Conservation (phyloP, 768 basidiomycete genomes). For the Nidularia sp. region DNA sequence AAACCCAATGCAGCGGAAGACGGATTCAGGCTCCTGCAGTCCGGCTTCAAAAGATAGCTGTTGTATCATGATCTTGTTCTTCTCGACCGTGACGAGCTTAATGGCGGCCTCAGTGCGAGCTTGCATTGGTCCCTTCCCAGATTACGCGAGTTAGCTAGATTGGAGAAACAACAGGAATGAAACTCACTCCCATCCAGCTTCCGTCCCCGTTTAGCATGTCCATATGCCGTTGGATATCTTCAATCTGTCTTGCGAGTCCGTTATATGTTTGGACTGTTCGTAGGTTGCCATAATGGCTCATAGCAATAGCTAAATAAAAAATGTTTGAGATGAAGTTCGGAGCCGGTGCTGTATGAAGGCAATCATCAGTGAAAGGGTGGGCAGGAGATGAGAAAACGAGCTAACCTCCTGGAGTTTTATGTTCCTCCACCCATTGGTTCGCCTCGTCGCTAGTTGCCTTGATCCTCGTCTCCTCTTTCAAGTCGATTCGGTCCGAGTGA, state of each 20-base stretch:
- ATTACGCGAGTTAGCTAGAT: neutral
- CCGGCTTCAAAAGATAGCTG: constrained; percentile 84
- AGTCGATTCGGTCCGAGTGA: constrained; percentile 64
- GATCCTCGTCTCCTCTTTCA: constrained; percentile 89
- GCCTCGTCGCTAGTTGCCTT: constrained; percentile 91
- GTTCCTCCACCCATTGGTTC: constrained; percentile 58
- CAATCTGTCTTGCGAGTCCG: constrained; percentile 68
- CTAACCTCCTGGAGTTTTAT: constrained; percentile 40
- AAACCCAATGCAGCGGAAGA: constrained; percentile 76
- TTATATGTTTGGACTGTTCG: constrained; percentile 76
- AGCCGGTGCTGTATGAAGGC: constrained; percentile 37
- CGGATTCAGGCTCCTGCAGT: constrained; percentile 80
- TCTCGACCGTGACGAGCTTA: constrained; percentile 73
- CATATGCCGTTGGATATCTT: constrained; percentile 73
- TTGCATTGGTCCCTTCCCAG: constrained; percentile 59
- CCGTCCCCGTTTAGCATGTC: constrained; percentile 73
- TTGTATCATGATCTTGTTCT: constrained; percentile 64
- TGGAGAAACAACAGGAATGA: neutral
- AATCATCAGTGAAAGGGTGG: neutral
- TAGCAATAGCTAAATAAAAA: constrained; percentile 84
- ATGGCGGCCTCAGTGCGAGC: constrained; percentile 76
- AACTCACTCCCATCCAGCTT: constrained; percentile 78
- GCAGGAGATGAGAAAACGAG: neutral
- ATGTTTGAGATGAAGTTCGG: constrained; percentile 95
- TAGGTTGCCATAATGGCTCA: constrained; percentile 85